phyloP scores from a whole-genome alignment of 345 rosid genomes.

The Eucalyptus polyanthemos region DNA sequence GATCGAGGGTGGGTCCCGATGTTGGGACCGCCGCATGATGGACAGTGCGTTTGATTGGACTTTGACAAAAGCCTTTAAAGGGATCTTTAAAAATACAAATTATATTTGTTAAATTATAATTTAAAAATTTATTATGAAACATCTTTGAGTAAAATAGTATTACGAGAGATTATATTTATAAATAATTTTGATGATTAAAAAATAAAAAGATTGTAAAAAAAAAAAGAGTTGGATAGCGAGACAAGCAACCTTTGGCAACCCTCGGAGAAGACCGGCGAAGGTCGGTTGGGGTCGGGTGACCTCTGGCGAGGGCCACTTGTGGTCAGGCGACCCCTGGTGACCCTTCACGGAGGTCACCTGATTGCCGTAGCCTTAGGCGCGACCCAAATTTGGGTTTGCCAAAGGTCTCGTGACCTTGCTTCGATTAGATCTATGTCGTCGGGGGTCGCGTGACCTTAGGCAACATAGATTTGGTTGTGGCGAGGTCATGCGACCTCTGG shows the following conservation, averaged over 20 bases:
- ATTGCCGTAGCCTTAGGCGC: rapidly evolving
- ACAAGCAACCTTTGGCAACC: rapidly evolving
- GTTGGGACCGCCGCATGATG: not conserved
- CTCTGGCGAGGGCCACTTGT: rapidly evolving
- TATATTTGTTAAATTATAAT: too few species aligned
- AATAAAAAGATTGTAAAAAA: rapidly evolving
- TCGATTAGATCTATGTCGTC: rapidly evolving
- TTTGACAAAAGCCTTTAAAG: rapidly evolving
- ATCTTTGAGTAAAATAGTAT: rapidly evolving
- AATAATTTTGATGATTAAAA: rapidly evolving
- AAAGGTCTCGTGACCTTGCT: rapidly evolving
- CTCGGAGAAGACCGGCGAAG: rapidly evolving
- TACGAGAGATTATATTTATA: rapidly evolving
- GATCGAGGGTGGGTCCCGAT: not conserved
- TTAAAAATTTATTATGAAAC: rapidly evolving
- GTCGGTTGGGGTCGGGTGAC: rapidly evolving
- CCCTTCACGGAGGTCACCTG: rapidly evolving
- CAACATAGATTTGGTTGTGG: too few species aligned
- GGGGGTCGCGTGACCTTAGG: rapidly evolving
- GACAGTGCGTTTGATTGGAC: not conserved
- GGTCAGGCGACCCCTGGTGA: rapidly evolving
- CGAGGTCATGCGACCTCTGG: rapidly evolving
- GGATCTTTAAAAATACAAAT: rapidly evolving
- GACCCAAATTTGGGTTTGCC: rapidly evolving
- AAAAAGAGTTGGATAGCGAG: rapidly evolving